These are phyloP conservation scores for Fusarium avenaceum DNA, from an alignment of 2,329 filamentous ascomycete genomes.

Conservation along the genomic window DNA sequence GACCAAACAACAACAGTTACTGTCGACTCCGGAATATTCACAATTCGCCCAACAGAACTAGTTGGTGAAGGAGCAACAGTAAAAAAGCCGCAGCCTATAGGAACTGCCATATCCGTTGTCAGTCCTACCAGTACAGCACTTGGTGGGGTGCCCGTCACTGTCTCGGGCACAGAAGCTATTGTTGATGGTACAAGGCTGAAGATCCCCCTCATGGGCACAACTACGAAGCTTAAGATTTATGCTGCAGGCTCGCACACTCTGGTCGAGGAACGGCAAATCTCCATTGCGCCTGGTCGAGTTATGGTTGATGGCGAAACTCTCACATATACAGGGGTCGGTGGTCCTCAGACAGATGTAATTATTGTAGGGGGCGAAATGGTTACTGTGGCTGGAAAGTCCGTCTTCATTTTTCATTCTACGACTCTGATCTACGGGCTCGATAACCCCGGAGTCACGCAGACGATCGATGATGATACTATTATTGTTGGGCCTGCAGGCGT, in stretches of 20 bases:
- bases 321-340: slow-evolving; percentile 51
- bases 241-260: slow-evolving; percentile 53
- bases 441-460: slow-evolving; percentile 52
- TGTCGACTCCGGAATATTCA: slow-evolving; percentile 59
- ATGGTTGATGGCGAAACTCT: slow-evolving; percentile 56
- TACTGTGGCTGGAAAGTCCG: slow-evolving; percentile 58
- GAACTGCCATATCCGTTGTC: slow-evolving; percentile 51
- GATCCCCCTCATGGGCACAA: slow-evolving; percentile 56
- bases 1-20: slow-evolving; percentile 59
- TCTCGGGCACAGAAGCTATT: slow-evolving; percentile 58
- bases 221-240: slow-evolving; percentile 56
- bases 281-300: slow-evolving; percentile 54
- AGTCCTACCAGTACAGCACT: slow-evolving; percentile 56
- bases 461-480: slow-evolving; percentile 66
- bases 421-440: slow-evolving; percentile 62
- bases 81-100: slow-evolving; percentile 55
- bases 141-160: slow-evolving; percentile 57
- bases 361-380: slow-evolving; percentile 64
- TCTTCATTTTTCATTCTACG: slow-evolving; percentile 58
- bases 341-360: slow-evolving; percentile 58
- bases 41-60: slow-evolving; percentile 62
- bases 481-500: slow-evolving; percentile 63
- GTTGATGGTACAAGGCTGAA: slow-evolving; percentile 61
- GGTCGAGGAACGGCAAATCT: slow-evolving; percentile 53
- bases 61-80: slow-evolving; percentile 61